A percentile compares a stretch with the other conserved stretches of the same genome.
Conservation (phyloP, 176 grass and related monocot genomes). For the Themeda triandra region DNA sequence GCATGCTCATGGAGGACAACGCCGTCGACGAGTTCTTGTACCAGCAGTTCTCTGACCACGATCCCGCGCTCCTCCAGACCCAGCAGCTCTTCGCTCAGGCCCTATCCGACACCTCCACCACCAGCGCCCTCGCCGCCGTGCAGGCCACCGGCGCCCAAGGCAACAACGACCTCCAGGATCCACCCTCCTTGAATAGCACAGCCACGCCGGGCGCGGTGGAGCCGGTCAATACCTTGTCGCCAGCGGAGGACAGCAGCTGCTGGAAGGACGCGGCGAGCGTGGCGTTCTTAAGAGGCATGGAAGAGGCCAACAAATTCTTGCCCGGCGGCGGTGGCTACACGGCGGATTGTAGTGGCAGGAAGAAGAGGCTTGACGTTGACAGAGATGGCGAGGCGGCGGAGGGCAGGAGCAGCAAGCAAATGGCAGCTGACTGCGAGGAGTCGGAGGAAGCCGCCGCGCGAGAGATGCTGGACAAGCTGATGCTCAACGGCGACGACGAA, state of each 20-base stretch:
- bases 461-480: constrained; percentile 47
- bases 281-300: constrained; percentile 3
- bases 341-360: not conserved
- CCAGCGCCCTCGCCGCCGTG: not conserved
- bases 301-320: not conserved
- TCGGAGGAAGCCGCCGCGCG: constrained; percentile 22
- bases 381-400: constrained; percentile 21
- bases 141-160: not conserved
- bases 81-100: constrained; percentile 43
- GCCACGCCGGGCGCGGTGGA: not conserved
- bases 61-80: constrained; percentile 35
- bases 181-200: not conserved
- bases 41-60: constrained; percentile 35
- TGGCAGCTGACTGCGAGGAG: not conserved
- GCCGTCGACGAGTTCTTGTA: constrained; percentile 43
- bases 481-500: not conserved
- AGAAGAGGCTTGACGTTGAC: constrained; percentile 15
- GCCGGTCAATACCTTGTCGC: not conserved
- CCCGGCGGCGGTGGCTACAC: not conserved
- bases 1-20: constrained; percentile 76
- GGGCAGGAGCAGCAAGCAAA: constrained; percentile 52
- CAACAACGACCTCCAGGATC: not conserved
- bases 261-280: constrained; percentile 23
- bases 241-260: not conserved
- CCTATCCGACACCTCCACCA: constrained; percentile 35